Evolutionary conservation across 768 basidiomycete genomes (phyloP).

Genomic region (Pleurotus pulmonarius): DNA sequence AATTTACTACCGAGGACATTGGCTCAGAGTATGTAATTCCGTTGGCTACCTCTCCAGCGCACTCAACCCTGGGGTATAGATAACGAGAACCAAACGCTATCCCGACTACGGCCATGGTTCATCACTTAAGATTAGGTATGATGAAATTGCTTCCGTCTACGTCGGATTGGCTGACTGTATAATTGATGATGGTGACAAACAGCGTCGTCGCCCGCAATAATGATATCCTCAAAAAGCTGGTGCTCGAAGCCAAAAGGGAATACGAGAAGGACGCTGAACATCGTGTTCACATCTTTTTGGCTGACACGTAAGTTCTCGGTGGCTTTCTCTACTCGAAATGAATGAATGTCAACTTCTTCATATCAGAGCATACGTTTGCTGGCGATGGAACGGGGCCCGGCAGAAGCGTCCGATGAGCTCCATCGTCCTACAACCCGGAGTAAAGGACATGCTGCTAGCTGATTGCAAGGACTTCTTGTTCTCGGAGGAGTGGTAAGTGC

Average conservation of each 20-base stretch:
- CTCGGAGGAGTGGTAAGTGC: conserved; percentile 78
- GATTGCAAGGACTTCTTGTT: conserved; percentile 84
- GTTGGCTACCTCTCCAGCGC: conserved; percentile 14
- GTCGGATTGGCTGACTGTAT: conserved; percentile 9
- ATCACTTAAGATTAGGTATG: conserved; percentile 77
- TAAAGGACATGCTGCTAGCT: conserved; percentile 85
- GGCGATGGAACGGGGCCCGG: conserved; percentile 87
- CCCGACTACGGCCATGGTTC: conserved; percentile 73
- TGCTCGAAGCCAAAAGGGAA: conserved; percentile 82
- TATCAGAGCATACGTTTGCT: conserved; percentile 63
- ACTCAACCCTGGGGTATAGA: conserved; percentile 36
- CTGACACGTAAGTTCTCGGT: conserved; percentile 67
- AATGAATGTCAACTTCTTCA: conserved; percentile 9
- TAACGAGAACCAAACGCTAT: conserved; percentile 75
- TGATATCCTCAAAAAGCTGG: conserved; percentile 82
- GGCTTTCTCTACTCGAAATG: conserved; percentile 7
- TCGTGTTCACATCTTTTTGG: conserved; percentile 85
- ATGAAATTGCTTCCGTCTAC: conserved; percentile 6
- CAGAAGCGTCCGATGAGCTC: conserved; percentile 90
- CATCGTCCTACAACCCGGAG: conserved; percentile 86
- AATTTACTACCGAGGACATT: conserved; percentile 87
- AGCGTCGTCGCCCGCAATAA: conserved; percentile 89
- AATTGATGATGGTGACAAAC: conserved; percentile 1
- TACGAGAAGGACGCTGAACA: conserved; percentile 92
- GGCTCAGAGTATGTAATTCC: conserved; percentile 62